Evolutionary conservation across 75 land plant genomes (phyloP).

Genomic region (Pinus albicaulis): DNA sequence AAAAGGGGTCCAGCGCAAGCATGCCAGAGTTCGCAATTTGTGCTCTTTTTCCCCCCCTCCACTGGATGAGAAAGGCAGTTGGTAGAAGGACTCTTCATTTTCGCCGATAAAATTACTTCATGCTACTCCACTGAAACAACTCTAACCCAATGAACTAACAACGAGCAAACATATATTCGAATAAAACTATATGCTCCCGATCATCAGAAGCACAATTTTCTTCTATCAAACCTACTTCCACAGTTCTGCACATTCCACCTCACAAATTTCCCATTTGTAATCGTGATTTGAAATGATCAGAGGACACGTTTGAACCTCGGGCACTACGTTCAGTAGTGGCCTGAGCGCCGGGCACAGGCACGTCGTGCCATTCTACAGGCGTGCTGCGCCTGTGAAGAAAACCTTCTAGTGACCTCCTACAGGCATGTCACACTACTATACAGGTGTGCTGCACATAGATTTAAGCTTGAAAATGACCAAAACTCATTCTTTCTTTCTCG

Average conservation of each 20-base stretch:
- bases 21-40: conserved; percentile 98
- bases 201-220: background rate
- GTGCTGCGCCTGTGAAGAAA: no score
- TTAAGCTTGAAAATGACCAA: no score
- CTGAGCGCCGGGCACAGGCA: no score
- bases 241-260: background rate
- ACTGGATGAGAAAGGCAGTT: background rate
- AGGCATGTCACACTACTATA: no score
- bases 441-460: no score
- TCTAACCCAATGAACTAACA: background rate
- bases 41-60: conserved; percentile 39
- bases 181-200: background rate
- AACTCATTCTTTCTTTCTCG: no score
- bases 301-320: no score
- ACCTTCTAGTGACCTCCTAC: no score
- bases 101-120: background rate
- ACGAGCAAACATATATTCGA: background rate
- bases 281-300: no score
- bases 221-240: background rate
- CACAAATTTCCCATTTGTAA: background rate
- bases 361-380: no score
- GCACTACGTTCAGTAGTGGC: no score
- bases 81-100: conserved; percentile 6
- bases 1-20: conserved; percentile 97
- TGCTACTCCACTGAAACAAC: background rate